A percentile compares a stretch with the other conserved stretches of the same genome.
These are phyloP conservation scores for Solanum hybrid DNA, from an alignment of 305 asterid genomes.

Conservation along the genomic window DNA sequence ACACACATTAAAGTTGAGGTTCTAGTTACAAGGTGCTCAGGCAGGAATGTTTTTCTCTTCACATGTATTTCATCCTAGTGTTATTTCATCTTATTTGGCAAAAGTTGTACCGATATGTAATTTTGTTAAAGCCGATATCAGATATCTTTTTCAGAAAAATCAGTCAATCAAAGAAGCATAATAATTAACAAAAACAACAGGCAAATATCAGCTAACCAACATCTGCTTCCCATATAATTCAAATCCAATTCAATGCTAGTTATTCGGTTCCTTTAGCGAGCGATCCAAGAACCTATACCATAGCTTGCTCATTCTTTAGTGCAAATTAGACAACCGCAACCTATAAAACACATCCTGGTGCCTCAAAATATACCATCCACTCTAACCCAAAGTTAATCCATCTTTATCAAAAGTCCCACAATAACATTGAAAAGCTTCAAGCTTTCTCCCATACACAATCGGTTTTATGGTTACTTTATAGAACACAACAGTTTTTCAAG, in stretches of 20 bases:
- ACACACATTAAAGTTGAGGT: background rate
- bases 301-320: background rate
- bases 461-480: background rate
- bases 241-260: background rate
- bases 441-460: background rate
- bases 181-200: background rate
- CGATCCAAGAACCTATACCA: background rate
- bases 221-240: background rate
- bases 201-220: background rate
- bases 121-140: background rate
- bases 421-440: background rate
- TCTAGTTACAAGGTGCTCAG: background rate
- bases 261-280: background rate
- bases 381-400: background rate
- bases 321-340: background rate
- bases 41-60: background rate
- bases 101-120: background rate
- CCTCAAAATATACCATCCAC: background rate
- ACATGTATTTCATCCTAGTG: background rate
- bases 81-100: background rate
- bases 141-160: background rate
- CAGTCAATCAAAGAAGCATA: background rate
- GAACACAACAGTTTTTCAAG: background rate
- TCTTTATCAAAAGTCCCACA: background rate
- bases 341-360: background rate